A percentile compares a stretch with the other conserved stretches of the same genome.
Conservation (phyloP, 2,329 filamentous ascomycete species). For the Nemania sp. region DNA sequence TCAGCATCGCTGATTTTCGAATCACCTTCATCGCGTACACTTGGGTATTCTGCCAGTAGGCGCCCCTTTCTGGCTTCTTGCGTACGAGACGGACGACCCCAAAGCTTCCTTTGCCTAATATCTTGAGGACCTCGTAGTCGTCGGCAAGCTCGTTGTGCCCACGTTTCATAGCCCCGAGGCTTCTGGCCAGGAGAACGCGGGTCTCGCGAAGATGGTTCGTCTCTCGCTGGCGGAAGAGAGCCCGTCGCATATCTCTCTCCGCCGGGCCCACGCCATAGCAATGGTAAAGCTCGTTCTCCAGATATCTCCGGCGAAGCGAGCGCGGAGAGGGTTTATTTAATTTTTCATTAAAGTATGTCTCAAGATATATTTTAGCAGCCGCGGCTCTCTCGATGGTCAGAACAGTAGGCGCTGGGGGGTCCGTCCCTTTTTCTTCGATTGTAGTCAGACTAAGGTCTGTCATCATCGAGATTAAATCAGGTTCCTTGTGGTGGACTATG, state of each 20-base stretch:
- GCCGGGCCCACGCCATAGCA: constrained; percentile 54
- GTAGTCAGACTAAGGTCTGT: constrained; percentile 37
- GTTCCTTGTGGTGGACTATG: constrained; percentile 35
- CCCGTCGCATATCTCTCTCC: constrained; percentile 58
- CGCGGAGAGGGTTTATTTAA: constrained; percentile 61
- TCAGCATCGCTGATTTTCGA: constrained; percentile 88
- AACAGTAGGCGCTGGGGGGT: constrained; percentile 41
- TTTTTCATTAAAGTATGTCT: constrained; percentile 79
- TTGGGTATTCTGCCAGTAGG: constrained; percentile 41
- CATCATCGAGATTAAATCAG: constrained; percentile 25
- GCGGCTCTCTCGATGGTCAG: constrained; percentile 76
- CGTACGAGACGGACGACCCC: constrained; percentile 86
- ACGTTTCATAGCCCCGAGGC: constrained; percentile 45
- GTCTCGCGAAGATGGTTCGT: constrained; percentile 73
- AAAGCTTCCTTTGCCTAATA: constrained; percentile 92
- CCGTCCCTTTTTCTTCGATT: constrained; percentile 41
- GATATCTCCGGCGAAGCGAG: constrained; percentile 60
- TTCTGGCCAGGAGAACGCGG: constrained; percentile 69
- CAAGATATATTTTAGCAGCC: constrained; percentile 82
- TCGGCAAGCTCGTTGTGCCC: constrained; percentile 55
- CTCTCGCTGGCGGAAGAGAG: constrained; percentile 68
- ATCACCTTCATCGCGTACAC: constrained; percentile 98
- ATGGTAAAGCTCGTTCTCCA: constrained; percentile 66
- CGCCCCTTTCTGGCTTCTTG: constrained; percentile 51
- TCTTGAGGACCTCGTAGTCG: constrained; percentile 78